Conservation (phyloP, 73 alveolate species). For the Uronychia binucleata region DNA sequence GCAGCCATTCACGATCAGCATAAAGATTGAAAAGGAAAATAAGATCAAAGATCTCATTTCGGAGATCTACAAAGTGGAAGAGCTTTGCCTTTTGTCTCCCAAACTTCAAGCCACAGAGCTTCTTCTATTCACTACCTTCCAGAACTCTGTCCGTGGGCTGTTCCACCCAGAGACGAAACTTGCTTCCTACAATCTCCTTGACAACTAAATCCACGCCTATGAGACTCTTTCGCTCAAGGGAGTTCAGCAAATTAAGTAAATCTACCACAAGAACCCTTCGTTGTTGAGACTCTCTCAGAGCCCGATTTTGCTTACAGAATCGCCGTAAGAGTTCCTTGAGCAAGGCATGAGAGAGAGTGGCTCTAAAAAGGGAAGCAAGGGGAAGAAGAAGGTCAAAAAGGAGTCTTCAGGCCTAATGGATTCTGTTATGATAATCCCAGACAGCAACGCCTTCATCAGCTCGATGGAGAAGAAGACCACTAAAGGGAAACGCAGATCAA, state of each 20-base stretch:
- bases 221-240: conserved; percentile 36
- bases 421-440: background rate
- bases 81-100: conserved; percentile 5
- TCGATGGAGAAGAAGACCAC: background rate
- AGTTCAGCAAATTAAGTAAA: conserved; percentile 6
- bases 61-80: conserved; percentile 25
- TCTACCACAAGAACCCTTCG: conserved; percentile 20
- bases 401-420: background rate
- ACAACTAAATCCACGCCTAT: conserved; percentile 35
- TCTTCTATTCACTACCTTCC: conserved; percentile 9
- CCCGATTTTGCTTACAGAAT: background rate
- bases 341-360: background rate
- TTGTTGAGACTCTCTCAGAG: conserved; percentile 3
- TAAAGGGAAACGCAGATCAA: background rate
- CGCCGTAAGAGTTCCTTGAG: background rate
- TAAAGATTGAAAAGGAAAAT: conserved; percentile 34
- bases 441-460: background rate
- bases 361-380: too few relatives aligned
- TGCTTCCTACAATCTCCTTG: conserved; percentile 9
- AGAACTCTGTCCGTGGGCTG: conserved; percentile 34
- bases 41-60: conserved; percentile 7
- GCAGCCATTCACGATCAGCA: conserved; percentile 26
- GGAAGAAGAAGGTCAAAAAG: background rate
- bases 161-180: conserved; percentile 22
- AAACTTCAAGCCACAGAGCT: background rate